These are phyloP conservation scores for Calonectria fujianensis DNA, from an alignment of 2,329 filamentous ascomycete species.

Conservation along the genomic window DNA sequence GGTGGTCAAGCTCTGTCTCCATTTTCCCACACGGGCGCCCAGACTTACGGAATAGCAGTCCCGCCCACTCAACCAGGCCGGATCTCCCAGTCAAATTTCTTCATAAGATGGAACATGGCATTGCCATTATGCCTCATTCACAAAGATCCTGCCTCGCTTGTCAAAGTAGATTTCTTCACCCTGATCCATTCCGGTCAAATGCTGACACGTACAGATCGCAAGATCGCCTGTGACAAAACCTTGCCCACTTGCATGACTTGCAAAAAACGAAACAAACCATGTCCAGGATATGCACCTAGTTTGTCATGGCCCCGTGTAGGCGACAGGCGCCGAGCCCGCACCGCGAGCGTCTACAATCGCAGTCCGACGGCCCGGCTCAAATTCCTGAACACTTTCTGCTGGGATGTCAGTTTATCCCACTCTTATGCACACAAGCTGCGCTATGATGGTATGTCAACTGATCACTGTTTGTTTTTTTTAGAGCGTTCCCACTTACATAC, in stretches of 20 bases:
- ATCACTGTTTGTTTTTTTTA: rapidly evolving
- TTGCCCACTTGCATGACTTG: not conserved
- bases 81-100: not conserved
- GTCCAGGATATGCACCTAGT: not conserved
- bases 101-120: too few relatives aligned
- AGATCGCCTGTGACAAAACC: constrained; percentile 5
- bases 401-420: not conserved
- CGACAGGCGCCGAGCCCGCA: not conserved
- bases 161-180: not conserved
- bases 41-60: not conserved
- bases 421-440: not conserved
- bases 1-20: too few relatives aligned
- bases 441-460: not conserved
- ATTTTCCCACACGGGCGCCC: not conserved
- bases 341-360: not conserved
- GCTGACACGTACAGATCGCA: not conserved
- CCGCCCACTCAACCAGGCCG: not conserved
- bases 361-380: not conserved
- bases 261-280: not conserved
- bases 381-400: constrained; percentile 8
- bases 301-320: constrained; percentile 3
- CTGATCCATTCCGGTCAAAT: not conserved
- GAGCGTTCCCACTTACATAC: not conserved
- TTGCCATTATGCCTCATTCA: not conserved
- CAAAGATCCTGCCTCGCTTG: not conserved